Evolutionary conservation across 2,329 filamentous ascomycete genomes (phyloP), one percentile per base, ranked within the genome.

Genomic region (Monosporascus sp.): DNA sequence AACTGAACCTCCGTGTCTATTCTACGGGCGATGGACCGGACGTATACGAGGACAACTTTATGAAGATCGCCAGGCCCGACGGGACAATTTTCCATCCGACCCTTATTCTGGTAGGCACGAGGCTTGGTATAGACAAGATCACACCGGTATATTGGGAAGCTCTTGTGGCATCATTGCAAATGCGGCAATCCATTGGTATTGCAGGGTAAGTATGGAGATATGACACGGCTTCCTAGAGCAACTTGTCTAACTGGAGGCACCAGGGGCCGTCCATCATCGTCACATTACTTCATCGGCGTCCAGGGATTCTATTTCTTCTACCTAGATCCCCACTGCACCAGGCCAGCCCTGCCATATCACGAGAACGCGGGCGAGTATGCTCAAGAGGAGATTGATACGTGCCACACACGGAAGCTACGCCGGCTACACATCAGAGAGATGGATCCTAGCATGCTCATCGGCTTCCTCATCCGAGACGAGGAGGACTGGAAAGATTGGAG

Each of bases 371-470:
- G 73, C 7, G 72, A 82, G 1, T 90, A 91, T 64, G 84, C 84
- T 0, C 65, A 76, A 7, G 87, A 89, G 61, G 91, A 97, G 54
- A 69, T 96, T 17, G 82, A 87, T 52, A 88, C 88, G 1, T 97
- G 91, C 65, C 93, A 99, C 68, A 97, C 92, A 0, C 82, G 89
- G 49, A 86, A 93, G 48, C 74, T 99, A 19, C 85, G 93, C 38
- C 82, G 88, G 52, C 78, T 99, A 31, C 87, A 94, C 61, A 80
- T 99, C 48, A 85, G 85, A 55, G 92, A 97, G 66, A 94, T 99
- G 89, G 94, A 99, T 64, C 94, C 94, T 0, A 97, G 91, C 65
- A 99, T 99, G 94, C 75, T 99, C 43, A 89, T 99, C 59, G 93
- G 91, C 5, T 97, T 97, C 65, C 74, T 99, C 37, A 91, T 99